phyloP scores from a whole-genome alignment of 768 basidiomycete genomes.

The Cystofilobasidium macerans region DNA sequence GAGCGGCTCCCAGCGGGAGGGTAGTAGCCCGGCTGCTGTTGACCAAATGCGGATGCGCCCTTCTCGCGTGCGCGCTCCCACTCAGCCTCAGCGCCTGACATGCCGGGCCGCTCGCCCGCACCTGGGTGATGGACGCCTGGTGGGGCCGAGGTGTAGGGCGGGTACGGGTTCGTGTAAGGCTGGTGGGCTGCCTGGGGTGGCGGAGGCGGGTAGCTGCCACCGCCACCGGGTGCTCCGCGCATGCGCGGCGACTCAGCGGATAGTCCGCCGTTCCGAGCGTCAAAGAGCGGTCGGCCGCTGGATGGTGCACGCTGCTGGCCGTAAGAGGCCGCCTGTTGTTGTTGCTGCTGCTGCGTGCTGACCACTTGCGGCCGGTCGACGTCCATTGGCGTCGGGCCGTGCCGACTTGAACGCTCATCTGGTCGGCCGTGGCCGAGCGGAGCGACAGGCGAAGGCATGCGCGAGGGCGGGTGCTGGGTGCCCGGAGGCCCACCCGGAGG shows the following conservation, averaged over 20 bases:
- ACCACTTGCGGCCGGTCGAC: conserved; percentile 8
- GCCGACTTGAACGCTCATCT: neutral
- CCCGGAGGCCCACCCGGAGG: neutral
- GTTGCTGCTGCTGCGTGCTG: neutral
- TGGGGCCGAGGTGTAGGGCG: conserved; percentile 18
- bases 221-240: conserved; percentile 2
- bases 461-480: neutral
- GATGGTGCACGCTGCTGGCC: conserved; percentile 2
- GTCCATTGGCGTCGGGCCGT: conserved; percentile 11
- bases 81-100: conserved; percentile 4
- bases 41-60: neutral
- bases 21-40: conserved; percentile 4
- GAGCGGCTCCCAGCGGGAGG: neutral
- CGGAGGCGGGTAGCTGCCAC: conserved; percentile 13
- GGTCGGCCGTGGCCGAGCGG: neutral
- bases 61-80: conserved; percentile 17
- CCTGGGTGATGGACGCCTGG: neutral
- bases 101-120: neutral
- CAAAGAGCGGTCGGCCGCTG: conserved; percentile 17
- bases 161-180: conserved; percentile 26
- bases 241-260: conserved; percentile 14
- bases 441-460: neutral
- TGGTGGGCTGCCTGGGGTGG: neutral
- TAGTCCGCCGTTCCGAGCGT: conserved; percentile 10
- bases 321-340: neutral